Percentiles rank a stretch among this genome's conserved stretches.
phyloP scores from a whole-genome alignment of 2,329 filamentous ascomycete species.

The Fusarium chaquense region DNA sequence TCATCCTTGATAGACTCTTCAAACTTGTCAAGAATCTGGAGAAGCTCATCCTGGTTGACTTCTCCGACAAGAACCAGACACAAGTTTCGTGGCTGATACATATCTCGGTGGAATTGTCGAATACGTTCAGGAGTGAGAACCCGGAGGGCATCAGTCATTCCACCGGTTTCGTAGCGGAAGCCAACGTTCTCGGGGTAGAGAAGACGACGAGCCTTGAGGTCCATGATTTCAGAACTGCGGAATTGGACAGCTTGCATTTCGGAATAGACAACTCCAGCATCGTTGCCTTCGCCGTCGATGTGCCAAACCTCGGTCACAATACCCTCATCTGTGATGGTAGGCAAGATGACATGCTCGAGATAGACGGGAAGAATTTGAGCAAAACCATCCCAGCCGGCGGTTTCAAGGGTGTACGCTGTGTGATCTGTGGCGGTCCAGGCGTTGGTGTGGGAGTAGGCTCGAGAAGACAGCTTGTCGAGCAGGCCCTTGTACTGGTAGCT shows the following conservation, averaged over 20 bases:
- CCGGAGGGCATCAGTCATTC: slow-evolving; percentile 92
- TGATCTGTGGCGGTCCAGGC: slow-evolving; percentile 98
- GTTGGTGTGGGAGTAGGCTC: slow-evolving; percentile 94
- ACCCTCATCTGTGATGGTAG: slow-evolving; percentile 90
- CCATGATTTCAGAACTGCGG: slow-evolving; percentile 85
- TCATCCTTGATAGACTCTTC: slow-evolving; percentile 87
- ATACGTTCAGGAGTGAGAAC: slow-evolving; percentile 90
- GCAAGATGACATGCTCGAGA: slow-evolving; percentile 91
- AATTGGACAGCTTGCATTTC: slow-evolving; percentile 99
- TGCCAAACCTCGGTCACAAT: slow-evolving; percentile 98
- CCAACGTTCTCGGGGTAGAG: slow-evolving; percentile 91
- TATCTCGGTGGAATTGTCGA: slow-evolving; percentile 91
- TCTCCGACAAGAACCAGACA: slow-evolving; percentile 94
- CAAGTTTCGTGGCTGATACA: slow-evolving; percentile 98
- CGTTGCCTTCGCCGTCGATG: slow-evolving; percentile 90
- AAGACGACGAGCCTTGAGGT: slow-evolving; percentile 80
- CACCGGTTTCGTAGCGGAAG: slow-evolving; percentile 97
- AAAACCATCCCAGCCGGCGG: slow-evolving; percentile 97
- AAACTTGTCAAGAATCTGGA: slow-evolving; percentile 86
- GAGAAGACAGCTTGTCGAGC: slow-evolving; percentile 90
- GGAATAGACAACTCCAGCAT: slow-evolving; percentile 97
- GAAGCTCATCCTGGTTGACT: slow-evolving; percentile 82
- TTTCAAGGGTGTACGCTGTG: slow-evolving; percentile 94
- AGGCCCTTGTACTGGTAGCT: slow-evolving; percentile 96
- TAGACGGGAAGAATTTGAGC: slow-evolving; percentile 95